phyloP scores from a whole-genome alignment of 345 rosid species.

The Cardamine occulta region DNA sequence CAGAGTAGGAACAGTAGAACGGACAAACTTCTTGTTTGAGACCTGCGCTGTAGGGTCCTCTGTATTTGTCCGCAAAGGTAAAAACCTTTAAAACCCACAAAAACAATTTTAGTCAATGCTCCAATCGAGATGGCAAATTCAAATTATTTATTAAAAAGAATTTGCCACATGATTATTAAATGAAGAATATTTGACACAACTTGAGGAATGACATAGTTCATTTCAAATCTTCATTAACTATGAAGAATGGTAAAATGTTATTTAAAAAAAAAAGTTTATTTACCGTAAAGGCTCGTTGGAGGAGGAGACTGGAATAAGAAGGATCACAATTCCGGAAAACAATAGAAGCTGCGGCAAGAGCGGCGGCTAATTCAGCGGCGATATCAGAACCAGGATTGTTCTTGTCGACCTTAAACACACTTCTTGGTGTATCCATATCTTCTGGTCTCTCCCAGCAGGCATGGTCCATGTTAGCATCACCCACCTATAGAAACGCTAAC shows the following conservation, averaged over 20 bases:
- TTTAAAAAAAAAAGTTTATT: not conserved
- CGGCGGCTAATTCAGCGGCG: conserved; percentile 85
- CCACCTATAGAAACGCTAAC: conserved; percentile 28
- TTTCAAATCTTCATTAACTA: no score
- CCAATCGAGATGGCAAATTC: no score
- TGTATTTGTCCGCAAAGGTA: conserved; percentile 62
- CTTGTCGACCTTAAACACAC: conserved; percentile 57
- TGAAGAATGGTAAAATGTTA: no score
- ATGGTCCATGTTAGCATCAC: conserved; percentile 45
- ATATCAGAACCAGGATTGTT: conserved; percentile 80
- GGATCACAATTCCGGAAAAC: conserved; percentile 57
- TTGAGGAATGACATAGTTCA: no score
- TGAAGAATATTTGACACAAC: no score
- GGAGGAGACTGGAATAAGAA: conserved; percentile 55
- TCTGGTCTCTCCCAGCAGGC: conserved; percentile 95
- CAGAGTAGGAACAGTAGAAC: conserved; percentile 76
- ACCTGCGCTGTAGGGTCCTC: conserved; percentile 70
- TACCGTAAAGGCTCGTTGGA: conserved; percentile 59
- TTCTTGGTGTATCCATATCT: conserved; percentile 90
- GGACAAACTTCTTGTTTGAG: conserved; percentile 70
- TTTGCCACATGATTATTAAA: no score
- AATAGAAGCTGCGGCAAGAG: conserved; percentile 81
- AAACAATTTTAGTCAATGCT: conserved; percentile 14
- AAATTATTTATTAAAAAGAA: no score
- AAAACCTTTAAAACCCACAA: conserved; percentile 58